Evolutionary conservation across 2,329 filamentous ascomycete species (phyloP).

Genomic region (Tolypocladium ovalisporum): DNA sequence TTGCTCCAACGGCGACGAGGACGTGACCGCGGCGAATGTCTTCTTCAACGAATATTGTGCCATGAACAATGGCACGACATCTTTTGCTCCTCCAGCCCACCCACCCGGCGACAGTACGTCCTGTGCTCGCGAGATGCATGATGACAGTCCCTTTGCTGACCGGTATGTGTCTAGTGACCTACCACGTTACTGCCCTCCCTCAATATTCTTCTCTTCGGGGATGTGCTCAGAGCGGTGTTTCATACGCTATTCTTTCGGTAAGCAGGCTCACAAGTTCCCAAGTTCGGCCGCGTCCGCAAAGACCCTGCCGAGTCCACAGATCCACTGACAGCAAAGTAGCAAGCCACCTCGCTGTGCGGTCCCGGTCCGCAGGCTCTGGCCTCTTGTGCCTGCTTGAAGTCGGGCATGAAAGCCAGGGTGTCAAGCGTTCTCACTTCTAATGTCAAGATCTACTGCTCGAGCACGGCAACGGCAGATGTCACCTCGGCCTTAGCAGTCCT

Average conservation of each 20-base stretch:
- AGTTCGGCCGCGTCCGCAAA: background rate
- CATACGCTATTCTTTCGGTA: conserved; percentile 29
- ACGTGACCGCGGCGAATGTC: conserved; percentile 34
- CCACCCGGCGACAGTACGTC: conserved; percentile 41
- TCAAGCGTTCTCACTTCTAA: conserved; percentile 31
- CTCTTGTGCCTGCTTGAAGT: conserved; percentile 41
- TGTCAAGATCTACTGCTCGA: conserved; percentile 33
- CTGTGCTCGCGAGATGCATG: too few relatives aligned
- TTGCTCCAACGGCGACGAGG: conserved; percentile 33
- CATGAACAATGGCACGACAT: conserved; percentile 36
- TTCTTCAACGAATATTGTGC: conserved; percentile 42
- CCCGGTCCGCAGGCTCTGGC: conserved; percentile 36
- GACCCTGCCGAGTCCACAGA: conserved; percentile 6
- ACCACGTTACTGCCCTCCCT: conserved; percentile 41
- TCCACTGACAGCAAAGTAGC: conserved; percentile 7
- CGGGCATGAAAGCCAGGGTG: conserved; percentile 30
- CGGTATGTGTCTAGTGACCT: conserved; percentile 28
- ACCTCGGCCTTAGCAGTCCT: conserved; percentile 34
- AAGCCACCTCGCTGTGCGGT: conserved; percentile 29
- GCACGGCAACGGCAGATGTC: conserved; percentile 31
- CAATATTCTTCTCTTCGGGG: conserved; percentile 31
- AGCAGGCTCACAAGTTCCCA: conserved; percentile 8
- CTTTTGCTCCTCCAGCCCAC: conserved; percentile 31
- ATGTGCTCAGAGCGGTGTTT: conserved; percentile 34
- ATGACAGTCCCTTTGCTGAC: background rate